Percentiles rank a stretch among this genome's conserved stretches.
These are phyloP conservation scores for Penicillium robsamsonii DNA, from an alignment of 495 filamentous ascomycete species.

Conservation along the genomic window DNA sequence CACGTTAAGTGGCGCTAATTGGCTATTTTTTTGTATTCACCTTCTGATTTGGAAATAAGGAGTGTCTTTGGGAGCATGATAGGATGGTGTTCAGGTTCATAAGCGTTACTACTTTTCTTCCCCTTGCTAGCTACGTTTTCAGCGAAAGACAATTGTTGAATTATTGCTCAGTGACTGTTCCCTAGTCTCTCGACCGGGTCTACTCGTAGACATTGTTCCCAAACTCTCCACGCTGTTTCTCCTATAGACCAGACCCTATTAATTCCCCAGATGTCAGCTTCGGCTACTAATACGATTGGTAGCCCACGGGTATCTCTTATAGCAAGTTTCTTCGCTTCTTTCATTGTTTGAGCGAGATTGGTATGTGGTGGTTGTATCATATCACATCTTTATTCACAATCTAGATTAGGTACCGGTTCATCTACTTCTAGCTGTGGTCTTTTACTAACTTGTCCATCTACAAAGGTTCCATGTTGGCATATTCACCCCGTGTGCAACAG, in stretches of 20 bases:
- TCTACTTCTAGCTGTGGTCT: neutral
- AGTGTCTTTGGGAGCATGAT: neutral
- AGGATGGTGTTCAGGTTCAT: neutral
- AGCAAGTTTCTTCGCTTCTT: neutral
- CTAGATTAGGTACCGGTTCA: neutral
- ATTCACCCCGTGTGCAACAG: neutral
- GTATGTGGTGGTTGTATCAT: neutral
- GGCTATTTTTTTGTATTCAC: neutral
- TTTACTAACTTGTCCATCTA: neutral
- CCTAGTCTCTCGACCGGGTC: neutral
- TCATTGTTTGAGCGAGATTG: neutral
- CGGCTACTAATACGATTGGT: too few relatives aligned
- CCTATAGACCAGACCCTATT: neutral
- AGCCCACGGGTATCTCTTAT: neutral
- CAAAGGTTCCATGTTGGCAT: neutral
- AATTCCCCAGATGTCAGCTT: neutral
- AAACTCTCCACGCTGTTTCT: neutral
- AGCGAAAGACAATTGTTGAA: neutral
- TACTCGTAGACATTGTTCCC: neutral
- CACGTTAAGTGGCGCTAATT: neutral
- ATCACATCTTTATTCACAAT: neutral
- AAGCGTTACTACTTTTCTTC: constrained; percentile 1
- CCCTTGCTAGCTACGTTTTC: constrained; percentile 1
- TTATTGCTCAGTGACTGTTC: neutral
- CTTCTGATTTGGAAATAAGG: constrained; percentile 7